phyloP scores from a whole-genome alignment of 768 basidiomycete species.

The Erythrobasidium yunnanense region DNA sequence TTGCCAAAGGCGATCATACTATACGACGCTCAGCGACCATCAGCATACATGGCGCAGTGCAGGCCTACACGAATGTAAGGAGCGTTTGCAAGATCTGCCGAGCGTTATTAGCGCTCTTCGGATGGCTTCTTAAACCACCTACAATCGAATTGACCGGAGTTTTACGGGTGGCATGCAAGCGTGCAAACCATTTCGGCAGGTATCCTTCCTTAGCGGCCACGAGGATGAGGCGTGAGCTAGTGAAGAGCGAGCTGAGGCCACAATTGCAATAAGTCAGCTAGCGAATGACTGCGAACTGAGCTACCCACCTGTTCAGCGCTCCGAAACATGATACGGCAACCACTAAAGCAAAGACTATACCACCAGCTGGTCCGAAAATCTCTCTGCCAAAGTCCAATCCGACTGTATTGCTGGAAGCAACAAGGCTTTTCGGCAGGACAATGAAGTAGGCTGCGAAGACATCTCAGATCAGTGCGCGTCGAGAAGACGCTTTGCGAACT shows the following conservation, averaged over 20 bases:
- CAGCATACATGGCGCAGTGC: too few relatives aligned
- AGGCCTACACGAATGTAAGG: too few relatives aligned
- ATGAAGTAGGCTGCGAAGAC: constrained; percentile 86
- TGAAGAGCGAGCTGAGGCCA: constrained; percentile 55
- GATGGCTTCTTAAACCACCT: too few relatives aligned
- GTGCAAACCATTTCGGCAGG: constrained; percentile 71
- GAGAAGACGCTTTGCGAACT: constrained; percentile 6
- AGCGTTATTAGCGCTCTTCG: too few relatives aligned
- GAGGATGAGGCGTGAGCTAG: constrained; percentile 72
- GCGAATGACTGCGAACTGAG: constrained; percentile 6
- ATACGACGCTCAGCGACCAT: too few relatives aligned
- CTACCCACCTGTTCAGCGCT: constrained; percentile 63
- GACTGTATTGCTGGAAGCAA: constrained; percentile 43
- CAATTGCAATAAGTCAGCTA: neutral
- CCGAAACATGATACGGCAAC: constrained; percentile 94
- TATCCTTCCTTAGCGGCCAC: constrained; percentile 80
- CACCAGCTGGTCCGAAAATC: constrained; percentile 76
- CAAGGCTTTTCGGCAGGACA: constrained; percentile 52
- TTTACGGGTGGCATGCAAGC: constrained; percentile 58
- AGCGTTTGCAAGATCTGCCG: too few relatives aligned
- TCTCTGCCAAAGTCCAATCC: constrained; percentile 70
- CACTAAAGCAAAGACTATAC: constrained; percentile 71
- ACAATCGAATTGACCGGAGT: constrained; percentile 82
- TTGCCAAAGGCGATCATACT: constrained; percentile 82
- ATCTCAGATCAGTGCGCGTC: neutral